These are phyloP conservation scores for Hortaea sp. DNA, from an alignment of 2,329 filamentous ascomycete genomes.

Conservation along the genomic window DNA sequence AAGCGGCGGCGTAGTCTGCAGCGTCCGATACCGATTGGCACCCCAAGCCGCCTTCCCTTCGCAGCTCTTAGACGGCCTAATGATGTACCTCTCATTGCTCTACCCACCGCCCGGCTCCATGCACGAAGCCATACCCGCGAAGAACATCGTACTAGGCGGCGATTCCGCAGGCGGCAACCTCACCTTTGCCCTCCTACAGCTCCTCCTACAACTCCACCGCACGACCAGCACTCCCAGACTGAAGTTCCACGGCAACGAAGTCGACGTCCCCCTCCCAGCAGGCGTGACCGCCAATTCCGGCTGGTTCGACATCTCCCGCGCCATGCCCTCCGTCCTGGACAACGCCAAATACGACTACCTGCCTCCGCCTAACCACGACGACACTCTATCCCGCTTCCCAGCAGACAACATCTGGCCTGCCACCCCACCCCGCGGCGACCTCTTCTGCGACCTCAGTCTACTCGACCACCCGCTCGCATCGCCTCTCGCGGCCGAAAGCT, in stretches of 20 bases:
- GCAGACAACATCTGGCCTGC: slow-evolving; percentile 42
- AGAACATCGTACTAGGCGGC: slow-evolving; percentile 60
- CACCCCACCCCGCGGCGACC: slow-evolving; percentile 34
- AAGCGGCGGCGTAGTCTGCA: slow-evolving; percentile 58
- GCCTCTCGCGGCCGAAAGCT: slow-evolving; percentile 47
- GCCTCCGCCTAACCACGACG: slow-evolving; percentile 31
- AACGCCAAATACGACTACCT: slow-evolving; percentile 57
- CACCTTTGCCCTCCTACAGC: slow-evolving; percentile 54
- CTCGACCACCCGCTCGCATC: slow-evolving; percentile 58
- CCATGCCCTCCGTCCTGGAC: slow-evolving; percentile 44
- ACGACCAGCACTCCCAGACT: slow-evolving; percentile 36
- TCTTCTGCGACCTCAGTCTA: slow-evolving; percentile 36
- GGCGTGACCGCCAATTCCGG: slow-evolving; percentile 54
- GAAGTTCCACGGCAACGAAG: slow-evolving; percentile 49
- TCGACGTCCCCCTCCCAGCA: slow-evolving; percentile 55
- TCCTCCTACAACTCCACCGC: slow-evolving; percentile 54
- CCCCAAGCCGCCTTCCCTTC: slow-evolving; percentile 67
- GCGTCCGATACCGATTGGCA: slow-evolving; percentile 63
- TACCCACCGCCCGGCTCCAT: slow-evolving; percentile 59
- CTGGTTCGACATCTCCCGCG: slow-evolving; percentile 62
- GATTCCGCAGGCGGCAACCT: slow-evolving; percentile 71
- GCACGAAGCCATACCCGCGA: slow-evolving; percentile 54
- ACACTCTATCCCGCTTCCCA: slow-evolving; percentile 27
- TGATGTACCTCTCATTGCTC: slow-evolving; percentile 62
- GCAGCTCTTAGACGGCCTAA: slow-evolving; percentile 61